Evolutionary conservation across 2,329 filamentous ascomycete species (phyloP).

Genomic region (Fusarium neocosmosporiellum): DNA sequence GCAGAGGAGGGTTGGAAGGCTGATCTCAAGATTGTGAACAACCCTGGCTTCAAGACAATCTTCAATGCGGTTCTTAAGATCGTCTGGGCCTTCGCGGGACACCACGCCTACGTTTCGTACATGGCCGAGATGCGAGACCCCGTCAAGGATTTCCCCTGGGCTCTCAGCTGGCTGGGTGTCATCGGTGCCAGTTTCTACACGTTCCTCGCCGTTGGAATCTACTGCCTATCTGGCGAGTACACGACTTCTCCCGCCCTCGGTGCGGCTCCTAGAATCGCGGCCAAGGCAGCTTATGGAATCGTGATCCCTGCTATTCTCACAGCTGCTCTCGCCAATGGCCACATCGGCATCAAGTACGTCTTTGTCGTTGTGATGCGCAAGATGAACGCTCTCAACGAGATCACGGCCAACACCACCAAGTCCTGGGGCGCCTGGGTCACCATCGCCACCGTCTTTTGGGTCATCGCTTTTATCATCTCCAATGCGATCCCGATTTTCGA

Average conservation of each 20-base stretch:
- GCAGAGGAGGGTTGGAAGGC: slow-evolving; percentile 11
- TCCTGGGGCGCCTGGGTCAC: slow-evolving; percentile 41
- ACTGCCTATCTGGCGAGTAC: slow-evolving; percentile 35
- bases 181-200: slow-evolving; percentile 29
- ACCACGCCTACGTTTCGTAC: slow-evolving; percentile 36
- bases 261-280: slow-evolving; percentile 24
- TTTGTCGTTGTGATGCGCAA: slow-evolving; percentile 17
- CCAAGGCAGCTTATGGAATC: slow-evolving; percentile 39
- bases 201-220: slow-evolving; percentile 31
- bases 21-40: slow-evolving; percentile 13
- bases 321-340: slow-evolving; percentile 34
- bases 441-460: slow-evolving; percentile 30
- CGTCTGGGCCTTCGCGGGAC: slow-evolving; percentile 35
- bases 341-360: slow-evolving; percentile 37
- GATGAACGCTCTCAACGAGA: slow-evolving; percentile 16
- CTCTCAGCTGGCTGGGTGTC: slow-evolving; percentile 18
- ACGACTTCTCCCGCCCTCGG: slow-evolving; percentile 31
- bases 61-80: slow-evolving; percentile 29
- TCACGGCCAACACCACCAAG: slow-evolving; percentile 21
- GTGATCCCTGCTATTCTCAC: slow-evolving; percentile 34
- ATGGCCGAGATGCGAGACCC: slow-evolving; percentile 40
- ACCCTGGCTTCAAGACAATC: slow-evolving; percentile 25
- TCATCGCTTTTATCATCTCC: slow-evolving; percentile 34
- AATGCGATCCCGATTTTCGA: slow-evolving; percentile 41
- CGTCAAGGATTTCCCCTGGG: slow-evolving; percentile 29